Evolutionary conservation across 352 stramenopile genomes (phyloP), one percentile per base, ranked within the genome.

Genomic region (Globisporangium camurandrum): DNA sequence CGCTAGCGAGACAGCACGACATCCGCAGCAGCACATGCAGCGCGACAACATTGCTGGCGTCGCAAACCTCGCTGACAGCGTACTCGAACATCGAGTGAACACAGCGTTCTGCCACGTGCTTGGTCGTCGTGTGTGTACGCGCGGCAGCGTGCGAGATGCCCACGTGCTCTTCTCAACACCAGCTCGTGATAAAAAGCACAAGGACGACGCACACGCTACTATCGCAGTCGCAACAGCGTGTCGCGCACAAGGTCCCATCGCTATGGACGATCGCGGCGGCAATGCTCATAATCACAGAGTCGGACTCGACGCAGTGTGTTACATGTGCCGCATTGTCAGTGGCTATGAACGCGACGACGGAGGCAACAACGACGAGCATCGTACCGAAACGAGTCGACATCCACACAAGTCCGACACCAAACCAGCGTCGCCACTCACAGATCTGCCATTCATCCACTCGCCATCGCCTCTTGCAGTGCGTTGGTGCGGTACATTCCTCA

Each of bases 401-500:
- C n/a, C n/a, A 34, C 28, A 34, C 11, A 34, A 6, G 28, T 34
- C 11, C 28, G 11, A 34, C 6, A 11, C 28, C 28, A 34, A 6
- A 34, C 11, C 28, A 34, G 22, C 37, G 3, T 42, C 5, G 2
- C 6, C 6, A 44, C 14, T 19, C 10, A 14, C 33, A 14, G 33
- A 43, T 24, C 48, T 61, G 38, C 28, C 39, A 27, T 39, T 64
- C 28, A 64, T 64, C 39, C 17, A n/a, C 2, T 42, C 57, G 12
- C 61, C 51, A 6, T 53, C 56, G 1, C 26, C 3, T 3, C 49
- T 30, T 10, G 51, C 40, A 6, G 19, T 59, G n/a, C 38, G 45
- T 16, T 64, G 61, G 61, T 68, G 61, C 31, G 61, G 61, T 19
- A 41, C 48, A 43, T 67, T 59, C 44, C 20, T 67, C n/a, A 22